phyloP scores from a whole-genome alignment of 1,284 basidiomycete species.

The Pseudomicrostroma phylloplanum region DNA sequence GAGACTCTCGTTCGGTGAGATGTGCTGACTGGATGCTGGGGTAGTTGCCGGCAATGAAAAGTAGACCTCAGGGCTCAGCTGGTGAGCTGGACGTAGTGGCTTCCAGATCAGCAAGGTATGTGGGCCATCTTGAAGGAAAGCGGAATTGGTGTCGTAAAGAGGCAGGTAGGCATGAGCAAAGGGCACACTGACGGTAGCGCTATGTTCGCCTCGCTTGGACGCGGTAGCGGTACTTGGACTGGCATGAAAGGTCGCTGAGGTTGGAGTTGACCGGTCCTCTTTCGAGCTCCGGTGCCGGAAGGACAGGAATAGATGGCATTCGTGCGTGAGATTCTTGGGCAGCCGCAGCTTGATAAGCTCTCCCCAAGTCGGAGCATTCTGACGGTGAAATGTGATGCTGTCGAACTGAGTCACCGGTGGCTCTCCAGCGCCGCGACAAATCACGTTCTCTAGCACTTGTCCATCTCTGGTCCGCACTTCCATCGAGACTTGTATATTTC shows the following conservation, averaged over 20 bases:
- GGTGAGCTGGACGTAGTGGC: conserved; percentile 23
- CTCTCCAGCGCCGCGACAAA: conserved; percentile 80
- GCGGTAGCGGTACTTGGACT: conserved; percentile 6
- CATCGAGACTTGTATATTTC: conserved; percentile 79
- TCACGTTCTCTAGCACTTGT: conserved; percentile 64
- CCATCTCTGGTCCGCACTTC: conserved; percentile 79
- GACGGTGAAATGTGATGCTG: conserved; percentile 64
- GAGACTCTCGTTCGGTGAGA: conserved; percentile 59
- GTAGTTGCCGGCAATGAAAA: conserved; percentile 60
- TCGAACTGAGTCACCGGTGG: conserved; percentile 71
- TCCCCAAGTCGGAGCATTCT: conserved; percentile 70
- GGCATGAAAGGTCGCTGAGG: conserved; percentile 9
- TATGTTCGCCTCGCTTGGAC: not conserved
- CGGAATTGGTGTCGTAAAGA: conserved; percentile 61
- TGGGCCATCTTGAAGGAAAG: conserved; percentile 84
- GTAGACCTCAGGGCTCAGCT: conserved; percentile 59
- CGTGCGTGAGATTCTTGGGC: conserved; percentile 63
- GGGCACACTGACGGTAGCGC: conserved; percentile 51
- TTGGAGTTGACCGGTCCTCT: conserved; percentile 27
- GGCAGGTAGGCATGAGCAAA: conserved; percentile 92
- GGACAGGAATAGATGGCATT: conserved; percentile 89
- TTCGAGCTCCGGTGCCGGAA: conserved; percentile 70
- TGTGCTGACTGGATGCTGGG: not conserved
- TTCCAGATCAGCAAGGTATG: conserved; percentile 61
- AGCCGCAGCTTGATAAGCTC: conserved; percentile 83